Percentiles rank a stretch among this genome's conserved stretches.
phyloP scores from a whole-genome alignment of 805 yeast species.

The Komagataella kurtzmanii region DNA sequence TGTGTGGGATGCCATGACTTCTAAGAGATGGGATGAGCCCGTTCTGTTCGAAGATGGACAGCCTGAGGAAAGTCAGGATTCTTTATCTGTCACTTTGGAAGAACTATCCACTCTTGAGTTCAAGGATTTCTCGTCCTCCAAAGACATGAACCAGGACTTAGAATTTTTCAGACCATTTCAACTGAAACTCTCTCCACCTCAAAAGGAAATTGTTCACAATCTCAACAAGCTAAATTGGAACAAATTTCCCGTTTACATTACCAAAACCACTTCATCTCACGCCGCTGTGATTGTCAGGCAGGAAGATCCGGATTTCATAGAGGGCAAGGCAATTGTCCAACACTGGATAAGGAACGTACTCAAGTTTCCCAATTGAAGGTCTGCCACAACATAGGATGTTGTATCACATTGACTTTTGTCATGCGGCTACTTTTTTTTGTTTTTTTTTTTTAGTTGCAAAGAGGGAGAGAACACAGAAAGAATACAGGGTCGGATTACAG shows the following conservation, averaged over 20 bases:
- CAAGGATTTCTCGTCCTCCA: neutral
- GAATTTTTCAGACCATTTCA: constrained; percentile 13
- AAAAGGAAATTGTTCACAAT: constrained; percentile 36
- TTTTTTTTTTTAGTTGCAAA: neutral
- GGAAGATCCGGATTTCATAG: constrained; percentile 38
- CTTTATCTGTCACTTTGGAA: constrained; percentile 4
- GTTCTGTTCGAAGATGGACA: neutral
- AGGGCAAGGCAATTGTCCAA: constrained; percentile 53
- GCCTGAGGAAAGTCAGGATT: neutral
- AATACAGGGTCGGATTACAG: neutral
- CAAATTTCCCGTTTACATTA: constrained; percentile 59
- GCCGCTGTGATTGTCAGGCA: constrained; percentile 72
- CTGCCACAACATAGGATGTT: neutral
- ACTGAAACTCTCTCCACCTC: constrained; percentile 25
- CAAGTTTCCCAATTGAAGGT: constrained; percentile 1
- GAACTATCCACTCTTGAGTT: constrained; percentile 5
- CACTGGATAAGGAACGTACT: constrained; percentile 47
- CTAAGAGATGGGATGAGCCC: constrained; percentile 1
- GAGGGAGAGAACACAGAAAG: neutral
- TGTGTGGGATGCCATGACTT: constrained; percentile 43
- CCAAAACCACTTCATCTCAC: constrained; percentile 55
- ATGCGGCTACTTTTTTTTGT: neutral
- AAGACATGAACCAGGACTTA: constrained; percentile 1
- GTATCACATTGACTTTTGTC: neutral
- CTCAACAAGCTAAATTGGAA: constrained; percentile 54